Percentiles rank a stretch among this genome's conserved stretches.
phyloP scores from a whole-genome alignment of 1,284 basidiomycete genomes.

The Ganoderma multipileum region DNA sequence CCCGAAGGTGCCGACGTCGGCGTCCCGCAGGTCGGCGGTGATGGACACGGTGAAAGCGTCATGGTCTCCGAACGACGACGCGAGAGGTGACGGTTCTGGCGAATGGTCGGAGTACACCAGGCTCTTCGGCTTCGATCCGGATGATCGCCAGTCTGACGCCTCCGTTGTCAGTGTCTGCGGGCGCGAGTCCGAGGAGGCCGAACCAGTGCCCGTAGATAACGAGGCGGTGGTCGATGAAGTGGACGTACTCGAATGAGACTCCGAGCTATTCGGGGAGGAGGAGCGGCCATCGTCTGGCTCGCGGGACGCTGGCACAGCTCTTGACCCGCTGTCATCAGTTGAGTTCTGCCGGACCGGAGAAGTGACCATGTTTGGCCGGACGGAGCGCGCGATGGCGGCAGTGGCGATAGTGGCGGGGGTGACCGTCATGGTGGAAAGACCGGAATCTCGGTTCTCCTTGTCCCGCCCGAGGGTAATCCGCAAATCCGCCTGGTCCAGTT shows the following conservation, averaged over 20 bases:
- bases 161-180: constrained; percentile 32
- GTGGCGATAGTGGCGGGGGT: constrained; percentile 42
- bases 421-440: constrained; percentile 43
- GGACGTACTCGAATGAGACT: constrained; percentile 38
- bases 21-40: constrained; percentile 23
- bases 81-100: constrained; percentile 37
- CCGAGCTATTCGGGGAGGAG: constrained; percentile 36
- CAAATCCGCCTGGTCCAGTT: constrained; percentile 26
- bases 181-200: constrained; percentile 33
- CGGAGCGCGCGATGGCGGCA: constrained; percentile 38
- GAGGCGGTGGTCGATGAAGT: constrained; percentile 34
- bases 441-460: constrained; percentile 43
- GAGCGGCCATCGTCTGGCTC: constrained; percentile 32
- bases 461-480: constrained; percentile 33
- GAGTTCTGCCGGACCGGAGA: constrained; percentile 30
- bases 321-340: constrained; percentile 18
- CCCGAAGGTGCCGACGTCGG: constrained; percentile 15
- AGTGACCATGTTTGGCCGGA: constrained; percentile 37
- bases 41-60: constrained; percentile 30
- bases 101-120: constrained; percentile 36
- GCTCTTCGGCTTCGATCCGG: constrained; percentile 20
- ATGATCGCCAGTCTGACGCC: constrained; percentile 30
- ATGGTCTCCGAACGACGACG: constrained; percentile 32
- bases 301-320: constrained; percentile 20
- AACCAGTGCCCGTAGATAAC: constrained; percentile 29